Evolutionary conservation across 805 yeast genomes (phyloP), one percentile per base, ranked within the genome.

Genomic region (Saturnispora ahearnii): DNA sequence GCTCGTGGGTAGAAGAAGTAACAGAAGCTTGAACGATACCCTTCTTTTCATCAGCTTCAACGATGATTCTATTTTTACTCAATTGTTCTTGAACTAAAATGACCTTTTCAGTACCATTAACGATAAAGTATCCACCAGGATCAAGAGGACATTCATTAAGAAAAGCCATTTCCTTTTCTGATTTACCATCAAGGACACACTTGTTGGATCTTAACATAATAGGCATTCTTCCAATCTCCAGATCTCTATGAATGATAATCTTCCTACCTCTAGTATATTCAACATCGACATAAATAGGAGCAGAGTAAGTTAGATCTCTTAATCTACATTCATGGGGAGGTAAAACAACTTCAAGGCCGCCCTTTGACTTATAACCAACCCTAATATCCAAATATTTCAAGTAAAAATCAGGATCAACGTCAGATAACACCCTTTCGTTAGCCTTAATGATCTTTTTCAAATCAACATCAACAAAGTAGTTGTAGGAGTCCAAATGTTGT

Each of bases 191-290:
- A 52, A 93, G 71, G 33, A 87, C 82, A 75, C 99, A 93, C 64
- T 89, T 88, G 63, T 88, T 87, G 26, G 96, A 86, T 59, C 97
- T 76, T 59, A 93, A 74, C 99, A 93, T 93, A 60, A 93, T 82
- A n/a, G 99, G 99, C 96, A 93, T 93, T 62, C 96, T 79, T 33
- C 99, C 99, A 53, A 93, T 91, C 64, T 90, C 97, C 53, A 93
- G 77, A 62, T 88, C 95, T 59, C 85, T 77, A 59, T 88, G 91
- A 73, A 87, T 79, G 57, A 91, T 87, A 64, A 93, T 87, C 66
- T 88, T 89, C 55, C 91, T 75, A 33, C 98, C 99, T 64, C 97
- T 77, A 0, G 98, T 93, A 63, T 93, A 93, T 63, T 93, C 99
- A 24, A 93, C 96, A 69, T 93, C 99, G 45, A 91, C 99, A 59